A percentile compares a stretch with the other conserved stretches of the same genome.
These are phyloP conservation scores for Asterophora parasitica DNA, from an alignment of 768 basidiomycete genomes.

Conservation along the genomic window DNA sequence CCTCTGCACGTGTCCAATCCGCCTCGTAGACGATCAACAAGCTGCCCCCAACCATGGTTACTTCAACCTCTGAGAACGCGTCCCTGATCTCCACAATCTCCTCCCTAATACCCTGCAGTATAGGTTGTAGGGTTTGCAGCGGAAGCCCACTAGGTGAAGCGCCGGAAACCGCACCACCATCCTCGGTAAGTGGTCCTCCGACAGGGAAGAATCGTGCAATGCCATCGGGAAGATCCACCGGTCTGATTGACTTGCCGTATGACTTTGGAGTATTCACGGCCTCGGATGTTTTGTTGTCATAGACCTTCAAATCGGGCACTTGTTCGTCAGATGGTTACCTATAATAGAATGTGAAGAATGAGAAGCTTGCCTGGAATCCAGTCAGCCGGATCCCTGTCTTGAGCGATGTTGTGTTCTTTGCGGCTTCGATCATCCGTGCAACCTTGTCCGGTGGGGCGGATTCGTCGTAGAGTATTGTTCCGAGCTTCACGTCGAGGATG, in stretches of 20 bases:
- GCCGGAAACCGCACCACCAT: background rate
- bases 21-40: constrained; percentile 74
- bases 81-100: constrained; percentile 49
- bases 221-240: constrained; percentile 68
- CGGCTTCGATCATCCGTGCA: constrained; percentile 68
- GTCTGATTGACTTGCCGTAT: constrained; percentile 75
- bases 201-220: constrained; percentile 77
- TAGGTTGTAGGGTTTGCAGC: constrained; percentile 41
- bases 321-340: background rate
- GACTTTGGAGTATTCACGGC: constrained; percentile 63
- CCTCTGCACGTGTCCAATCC: constrained; percentile 30
- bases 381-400: constrained; percentile 81
- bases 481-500: constrained; percentile 90
- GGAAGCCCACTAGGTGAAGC: constrained; percentile 49
- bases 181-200: constrained; percentile 14
- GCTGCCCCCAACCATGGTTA: constrained; percentile 81
- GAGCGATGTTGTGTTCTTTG: constrained; percentile 63
- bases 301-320: constrained; percentile 48
- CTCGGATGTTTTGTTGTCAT: constrained; percentile 52
- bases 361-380: constrained; percentile 73
- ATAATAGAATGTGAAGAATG: background rate
- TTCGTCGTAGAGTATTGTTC: constrained; percentile 81
- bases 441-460: constrained; percentile 66
- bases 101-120: constrained; percentile 51
- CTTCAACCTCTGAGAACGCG: constrained; percentile 48